Conservation (phyloP, 352 stramenopile species). For the Phytophthora lateralis region DNA sequence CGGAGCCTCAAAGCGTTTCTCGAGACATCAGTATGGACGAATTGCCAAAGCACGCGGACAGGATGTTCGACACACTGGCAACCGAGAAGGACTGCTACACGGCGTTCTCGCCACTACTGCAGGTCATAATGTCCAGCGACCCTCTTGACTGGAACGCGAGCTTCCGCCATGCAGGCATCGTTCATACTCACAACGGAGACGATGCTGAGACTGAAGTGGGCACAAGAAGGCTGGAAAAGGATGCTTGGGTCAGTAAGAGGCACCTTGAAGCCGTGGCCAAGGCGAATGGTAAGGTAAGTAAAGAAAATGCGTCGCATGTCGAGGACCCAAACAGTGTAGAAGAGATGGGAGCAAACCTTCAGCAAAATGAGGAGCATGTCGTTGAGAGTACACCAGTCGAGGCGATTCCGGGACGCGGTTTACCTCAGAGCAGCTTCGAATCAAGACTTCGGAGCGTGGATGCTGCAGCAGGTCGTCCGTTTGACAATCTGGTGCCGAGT, state of each 20-base stretch:
- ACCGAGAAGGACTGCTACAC: conserved; percentile 41
- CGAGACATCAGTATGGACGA: conserved; percentile 5
- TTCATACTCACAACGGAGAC: not conserved
- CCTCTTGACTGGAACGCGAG: conserved; percentile 40
- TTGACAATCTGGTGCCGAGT: conserved; percentile 15
- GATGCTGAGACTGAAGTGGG: not conserved
- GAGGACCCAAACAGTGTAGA: not conserved
- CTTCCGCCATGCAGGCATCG: conserved; percentile 13
- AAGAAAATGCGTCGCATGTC: not conserved
- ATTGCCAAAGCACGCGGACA: conserved; percentile 16
- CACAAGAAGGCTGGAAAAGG: not conserved
- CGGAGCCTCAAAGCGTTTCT: not conserved
- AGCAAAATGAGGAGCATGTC: not conserved
- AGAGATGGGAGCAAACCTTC: not conserved
- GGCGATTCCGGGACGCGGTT: not conserved
- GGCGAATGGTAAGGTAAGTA: not conserved
- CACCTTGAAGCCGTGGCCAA: conserved; percentile 9
- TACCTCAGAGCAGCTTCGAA: conserved; percentile 9
- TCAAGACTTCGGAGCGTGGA: conserved; percentile 24
- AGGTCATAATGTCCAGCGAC: conserved; percentile 39
- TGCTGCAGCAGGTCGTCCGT: conserved; percentile 1
- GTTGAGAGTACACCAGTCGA: conserved; percentile 7
- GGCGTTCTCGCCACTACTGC: conserved; percentile 48
- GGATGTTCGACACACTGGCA: conserved; percentile 37
- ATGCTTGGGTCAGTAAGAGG: conserved; percentile 19